These are phyloP conservation scores for Blumeriella jaapii DNA, from an alignment of 2,329 filamentous ascomycete species.

Conservation along the genomic window DNA sequence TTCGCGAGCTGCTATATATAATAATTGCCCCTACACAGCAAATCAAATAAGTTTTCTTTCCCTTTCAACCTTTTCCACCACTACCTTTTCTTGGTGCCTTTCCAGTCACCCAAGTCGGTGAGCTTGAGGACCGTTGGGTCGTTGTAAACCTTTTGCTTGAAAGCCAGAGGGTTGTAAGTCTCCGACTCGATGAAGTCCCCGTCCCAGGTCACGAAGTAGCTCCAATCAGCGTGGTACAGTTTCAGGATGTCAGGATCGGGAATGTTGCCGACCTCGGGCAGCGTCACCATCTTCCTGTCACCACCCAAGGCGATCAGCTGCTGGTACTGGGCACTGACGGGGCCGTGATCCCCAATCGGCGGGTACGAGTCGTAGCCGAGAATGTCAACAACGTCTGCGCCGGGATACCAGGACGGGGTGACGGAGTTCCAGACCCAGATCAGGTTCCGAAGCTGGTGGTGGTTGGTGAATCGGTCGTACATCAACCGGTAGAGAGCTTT, in stretches of 20 bases:
- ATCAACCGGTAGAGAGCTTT: conserved; percentile 35
- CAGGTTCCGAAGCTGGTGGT: conserved; percentile 36
- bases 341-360: conserved; percentile 24
- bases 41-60: no score
- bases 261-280: conserved; percentile 36
- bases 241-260: conserved; percentile 28
- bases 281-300: conserved; percentile 37
- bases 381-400: conserved; percentile 34
- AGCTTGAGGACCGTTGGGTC: conserved; percentile 21
- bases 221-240: conserved; percentile 36
- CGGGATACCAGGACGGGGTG: conserved; percentile 35
- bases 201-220: conserved; percentile 37
- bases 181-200: conserved; percentile 33
- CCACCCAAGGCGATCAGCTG: conserved; percentile 31
- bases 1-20: no score
- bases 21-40: no score
- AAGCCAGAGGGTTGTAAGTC: conserved; percentile 21
- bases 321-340: conserved; percentile 34
- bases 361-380: conserved; percentile 36
- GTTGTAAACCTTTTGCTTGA: conserved; percentile 29
- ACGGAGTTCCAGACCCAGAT: conserved; percentile 41
- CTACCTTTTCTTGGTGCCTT: no score
- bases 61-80: no score
- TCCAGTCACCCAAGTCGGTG: conserved; percentile 22
- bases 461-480: conserved; percentile 33